These are phyloP conservation scores for Parastagonospora avenae DNA, from an alignment of 2,329 filamentous ascomycete species.

Conservation along the genomic window DNA sequence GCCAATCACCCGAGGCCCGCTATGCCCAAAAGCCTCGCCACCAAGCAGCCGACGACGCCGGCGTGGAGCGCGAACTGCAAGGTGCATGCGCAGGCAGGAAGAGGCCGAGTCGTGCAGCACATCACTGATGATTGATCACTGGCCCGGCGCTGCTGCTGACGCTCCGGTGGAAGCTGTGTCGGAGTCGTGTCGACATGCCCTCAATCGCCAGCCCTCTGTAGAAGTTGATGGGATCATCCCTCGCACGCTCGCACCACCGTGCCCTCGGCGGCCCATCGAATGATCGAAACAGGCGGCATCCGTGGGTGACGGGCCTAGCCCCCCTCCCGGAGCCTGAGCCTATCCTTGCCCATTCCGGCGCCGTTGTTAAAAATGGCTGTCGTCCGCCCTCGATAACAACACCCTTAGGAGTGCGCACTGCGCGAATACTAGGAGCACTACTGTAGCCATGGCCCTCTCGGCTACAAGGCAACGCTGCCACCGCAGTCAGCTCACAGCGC, in stretches of 20 bases:
- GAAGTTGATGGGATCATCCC: too few relatives aligned
- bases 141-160: not conserved
- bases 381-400: too few relatives aligned
- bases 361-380: not conserved
- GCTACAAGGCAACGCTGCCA: not conserved
- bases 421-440: too few relatives aligned
- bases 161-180: not conserved
- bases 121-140: too few relatives aligned
- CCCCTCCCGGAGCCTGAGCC: not conserved
- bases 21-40: not conserved
- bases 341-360: not conserved
- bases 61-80: not conserved
- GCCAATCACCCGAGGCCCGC: constrained; percentile 2
- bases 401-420: too few relatives aligned
- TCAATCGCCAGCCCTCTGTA: not conserved
- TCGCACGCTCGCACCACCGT: too few relatives aligned
- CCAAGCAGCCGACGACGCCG: not conserved
- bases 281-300: not conserved
- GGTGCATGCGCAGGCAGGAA: constrained; percentile 1
- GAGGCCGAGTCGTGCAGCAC: not conserved
- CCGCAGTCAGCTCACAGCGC: too few relatives aligned
- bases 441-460: too few relatives aligned
- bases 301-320: not conserved
- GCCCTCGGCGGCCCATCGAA: too few relatives aligned
- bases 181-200: not conserved